phyloP scores from a whole-genome alignment of 2,329 filamentous ascomycete genomes.

The Acephala macrosclerotiorum region DNA sequence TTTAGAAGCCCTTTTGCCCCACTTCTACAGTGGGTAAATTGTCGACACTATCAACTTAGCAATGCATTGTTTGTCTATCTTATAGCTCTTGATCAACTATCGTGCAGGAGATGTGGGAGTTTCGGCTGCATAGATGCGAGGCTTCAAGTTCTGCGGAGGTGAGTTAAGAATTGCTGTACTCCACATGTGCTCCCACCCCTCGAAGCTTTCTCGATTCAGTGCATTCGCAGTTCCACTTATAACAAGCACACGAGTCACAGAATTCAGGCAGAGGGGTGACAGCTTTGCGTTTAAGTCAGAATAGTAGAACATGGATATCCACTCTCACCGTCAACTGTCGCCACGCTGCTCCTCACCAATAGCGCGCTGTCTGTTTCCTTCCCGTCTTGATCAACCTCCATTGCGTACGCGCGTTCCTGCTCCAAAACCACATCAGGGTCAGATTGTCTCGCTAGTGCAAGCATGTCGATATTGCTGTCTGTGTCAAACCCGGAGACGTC shows the following conservation, averaged over 20 bases:
- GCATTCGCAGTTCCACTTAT: too few species aligned
- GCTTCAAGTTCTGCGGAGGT: too few species aligned
- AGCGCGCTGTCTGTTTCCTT: not conserved
- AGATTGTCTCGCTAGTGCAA: slow-evolving; percentile 27
- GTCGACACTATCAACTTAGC: too few species aligned
- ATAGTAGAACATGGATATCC: not conserved
- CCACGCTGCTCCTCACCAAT: not conserved
- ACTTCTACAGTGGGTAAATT: too few species aligned
- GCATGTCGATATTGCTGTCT: slow-evolving; percentile 35
- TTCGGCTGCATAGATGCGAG: not conserved
- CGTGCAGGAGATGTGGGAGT: not conserved
- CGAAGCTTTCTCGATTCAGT: too few species aligned
- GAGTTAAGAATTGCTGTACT: too few species aligned
- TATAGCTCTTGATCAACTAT: not conserved
- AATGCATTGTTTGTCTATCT: too few species aligned
- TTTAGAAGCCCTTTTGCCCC: too few species aligned
- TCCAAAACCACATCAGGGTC: slow-evolving; percentile 30
- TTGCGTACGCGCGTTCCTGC: slow-evolving; percentile 34
- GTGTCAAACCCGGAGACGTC: slow-evolving; percentile 2
- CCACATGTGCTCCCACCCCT: too few species aligned
- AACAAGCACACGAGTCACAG: too few species aligned
- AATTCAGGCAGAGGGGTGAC: too few species aligned
- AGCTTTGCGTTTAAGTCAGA: too few species aligned
- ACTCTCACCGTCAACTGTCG: not conserved
- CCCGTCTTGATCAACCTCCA: slow-evolving; percentile 16